phyloP scores from a whole-genome alignment of 208 protist species.

The Herpetomonas samuelpessoai region DNA sequence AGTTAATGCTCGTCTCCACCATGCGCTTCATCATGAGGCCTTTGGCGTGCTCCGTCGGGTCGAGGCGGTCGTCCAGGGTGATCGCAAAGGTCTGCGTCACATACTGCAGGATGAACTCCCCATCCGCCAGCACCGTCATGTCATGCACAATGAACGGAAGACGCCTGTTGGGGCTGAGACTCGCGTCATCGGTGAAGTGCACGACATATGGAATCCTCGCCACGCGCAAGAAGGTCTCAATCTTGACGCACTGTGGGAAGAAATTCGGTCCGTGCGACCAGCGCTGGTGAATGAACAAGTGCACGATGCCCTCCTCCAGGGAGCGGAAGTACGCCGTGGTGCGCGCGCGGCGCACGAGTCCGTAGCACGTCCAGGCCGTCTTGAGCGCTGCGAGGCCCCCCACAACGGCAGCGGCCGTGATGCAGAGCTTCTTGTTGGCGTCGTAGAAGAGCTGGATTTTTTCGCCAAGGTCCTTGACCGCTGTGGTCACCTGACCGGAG shows the following conservation, averaged over 20 bases:
- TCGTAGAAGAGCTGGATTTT: slow-evolving; percentile 31
- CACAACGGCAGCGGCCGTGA: slow-evolving; percentile 23
- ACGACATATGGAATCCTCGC: slow-evolving; percentile 67
- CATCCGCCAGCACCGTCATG: slow-evolving; percentile 42
- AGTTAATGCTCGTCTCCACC: slow-evolving; percentile 65
- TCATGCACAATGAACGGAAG: slow-evolving; percentile 70
- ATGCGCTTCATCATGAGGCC: slow-evolving; percentile 49
- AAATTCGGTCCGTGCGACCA: slow-evolving; percentile 73
- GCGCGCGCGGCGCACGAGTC: slow-evolving; percentile 15
- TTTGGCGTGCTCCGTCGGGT: slow-evolving; percentile 41
- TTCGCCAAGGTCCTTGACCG: slow-evolving; percentile 3
- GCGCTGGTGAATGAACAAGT: slow-evolving; percentile 66
- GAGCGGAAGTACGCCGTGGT: slow-evolving; percentile 30
- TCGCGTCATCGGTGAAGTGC: slow-evolving; percentile 64
- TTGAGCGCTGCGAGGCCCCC: slow-evolving; percentile 29
- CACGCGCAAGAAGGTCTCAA: slow-evolving; percentile 70
- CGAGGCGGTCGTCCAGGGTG: slow-evolving; percentile 46
- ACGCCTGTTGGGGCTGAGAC: slow-evolving; percentile 45
- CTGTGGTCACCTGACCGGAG: too few species aligned
- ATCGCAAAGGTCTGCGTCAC: slow-evolving; percentile 44
- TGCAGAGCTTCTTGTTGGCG: slow-evolving; percentile 22
- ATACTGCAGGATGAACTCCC: slow-evolving; percentile 63
- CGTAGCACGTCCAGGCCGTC: slow-evolving; percentile 18
- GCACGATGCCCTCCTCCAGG: slow-evolving; percentile 54
- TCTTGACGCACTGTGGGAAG: slow-evolving; percentile 60